Base-by-base conservation (phyloP, 2,329 filamentous ascomycete genomes). In the Exserohilum rostratum region DNA sequence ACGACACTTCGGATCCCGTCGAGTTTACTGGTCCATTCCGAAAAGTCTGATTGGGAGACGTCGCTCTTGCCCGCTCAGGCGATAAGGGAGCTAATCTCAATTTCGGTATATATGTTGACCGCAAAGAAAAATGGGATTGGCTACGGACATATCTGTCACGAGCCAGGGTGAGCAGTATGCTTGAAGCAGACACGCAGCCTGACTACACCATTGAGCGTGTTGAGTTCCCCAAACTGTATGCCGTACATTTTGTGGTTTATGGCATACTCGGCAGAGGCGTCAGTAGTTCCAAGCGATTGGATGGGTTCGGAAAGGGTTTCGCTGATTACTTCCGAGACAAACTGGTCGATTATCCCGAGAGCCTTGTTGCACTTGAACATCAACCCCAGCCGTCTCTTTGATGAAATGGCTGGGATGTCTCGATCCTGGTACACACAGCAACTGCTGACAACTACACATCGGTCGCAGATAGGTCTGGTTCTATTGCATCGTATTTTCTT, bases 21-120 rank as follows among this genome's bases (percentile, higher is more conserved):
- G 48, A 61, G 11, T 42, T 75, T 0, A 54, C 1, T 64, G 52
- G 10, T 71, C 69, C 42, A 71, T 55, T 15, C 58, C 46, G 38
- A 73, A 53, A 10, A 60, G 40, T 30, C 54, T 42, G 60, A 2
- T 64, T 82, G 0, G 79, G 79, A 13, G 77, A 79, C 46, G 61
- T 81, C 13, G 75, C 70, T 6, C 75, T 81, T 25, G 79, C 74
- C 1, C 67, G 80, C 51, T 78, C 78, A 3, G 72, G 73, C 6
- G 72, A 75, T 50, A 76, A 76, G 58, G 71, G 70, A 22, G 68
- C 61, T 2, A 70, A 75, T 35, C 65, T 63, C 9, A 75, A 76
- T 33, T 69, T 76, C 12, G 72, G 73, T 7, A 73, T 76, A 57
- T 76, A 73, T 61, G 57, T 65, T 33, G 55, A 70, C 0, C 73